These are phyloP conservation scores for Ustilago lituana DNA, from an alignment of 1,284 basidiomycete genomes.

Conservation along the genomic window DNA sequence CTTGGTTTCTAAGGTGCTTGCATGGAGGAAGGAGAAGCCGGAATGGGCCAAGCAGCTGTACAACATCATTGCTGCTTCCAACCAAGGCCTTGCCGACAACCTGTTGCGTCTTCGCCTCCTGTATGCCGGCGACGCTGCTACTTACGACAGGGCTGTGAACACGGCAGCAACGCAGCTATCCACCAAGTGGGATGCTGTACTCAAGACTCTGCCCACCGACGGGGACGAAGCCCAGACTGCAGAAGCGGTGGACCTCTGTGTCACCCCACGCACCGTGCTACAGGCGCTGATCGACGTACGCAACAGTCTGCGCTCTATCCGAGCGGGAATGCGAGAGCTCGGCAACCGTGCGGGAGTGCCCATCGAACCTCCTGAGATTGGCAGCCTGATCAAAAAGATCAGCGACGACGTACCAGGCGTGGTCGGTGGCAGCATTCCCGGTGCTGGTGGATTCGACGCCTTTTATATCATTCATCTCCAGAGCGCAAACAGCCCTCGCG, in stretches of 20 bases:
- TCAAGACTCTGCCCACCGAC: conserved; percentile 23
- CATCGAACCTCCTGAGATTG: conserved; percentile 92
- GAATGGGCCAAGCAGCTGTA: conserved; percentile 65
- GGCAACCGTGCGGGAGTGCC: conserved; percentile 81
- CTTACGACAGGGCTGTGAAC: conserved; percentile 60
- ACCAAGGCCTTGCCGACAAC: conserved; percentile 60
- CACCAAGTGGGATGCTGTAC: conserved; percentile 37
- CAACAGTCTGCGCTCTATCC: conserved; percentile 74
- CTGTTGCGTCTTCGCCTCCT: conserved; percentile 54
- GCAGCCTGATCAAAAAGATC: conserved; percentile 83
- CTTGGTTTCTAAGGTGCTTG: conserved; percentile 61
- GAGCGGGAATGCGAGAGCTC: conserved; percentile 85
- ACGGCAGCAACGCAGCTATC: conserved; percentile 58
- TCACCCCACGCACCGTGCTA: conserved; percentile 21
- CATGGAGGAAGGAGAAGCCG: conserved; percentile 59
- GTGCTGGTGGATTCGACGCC: conserved; percentile 96
- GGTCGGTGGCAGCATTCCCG: conserved; percentile 93
- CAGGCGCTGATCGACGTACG: conserved; percentile 54
- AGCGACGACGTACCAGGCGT: conserved; percentile 78
- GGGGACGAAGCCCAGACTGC: conserved; percentile 5
- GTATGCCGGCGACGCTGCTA: conserved; percentile 42
- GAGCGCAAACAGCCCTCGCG: conserved; percentile 11
- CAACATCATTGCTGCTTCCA: conserved; percentile 57
- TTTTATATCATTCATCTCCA: conserved; percentile 79
- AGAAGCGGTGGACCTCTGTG: conserved; percentile 13